A percentile compares a stretch with the other conserved stretches of the same genome.
These are phyloP conservation scores for Avicennia marina DNA, from an alignment of 257 asterid species.

Conservation along the genomic window DNA sequence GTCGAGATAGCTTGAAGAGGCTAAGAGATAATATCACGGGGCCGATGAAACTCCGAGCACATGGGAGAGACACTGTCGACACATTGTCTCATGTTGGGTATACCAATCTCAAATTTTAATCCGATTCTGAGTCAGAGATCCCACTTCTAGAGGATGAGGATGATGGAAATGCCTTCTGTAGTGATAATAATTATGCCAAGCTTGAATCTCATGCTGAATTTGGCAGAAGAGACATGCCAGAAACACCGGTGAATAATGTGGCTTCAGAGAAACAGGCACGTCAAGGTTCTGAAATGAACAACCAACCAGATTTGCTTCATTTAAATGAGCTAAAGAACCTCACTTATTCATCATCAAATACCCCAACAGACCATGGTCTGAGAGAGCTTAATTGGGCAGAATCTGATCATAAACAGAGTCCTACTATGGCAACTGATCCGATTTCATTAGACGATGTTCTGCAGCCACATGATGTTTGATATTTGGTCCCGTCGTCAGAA, in stretches of 20 bases:
- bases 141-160: slow-evolving; percentile 74
- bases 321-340: slow-evolving; percentile 20
- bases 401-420: slow-evolving; percentile 21
- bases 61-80: slow-evolving; percentile 24
- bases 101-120: slow-evolving; percentile 59
- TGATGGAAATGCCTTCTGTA: slow-evolving; percentile 54
- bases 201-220: slow-evolving; percentile 16
- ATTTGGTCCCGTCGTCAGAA: slow-evolving; percentile 14
- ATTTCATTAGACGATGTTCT: slow-evolving; percentile 24
- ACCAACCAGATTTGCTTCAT: slow-evolving; percentile 27
- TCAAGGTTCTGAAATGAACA: slow-evolving; percentile 24
- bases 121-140: slow-evolving; percentile 83
- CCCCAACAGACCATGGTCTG: neutral
- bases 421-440: slow-evolving; percentile 22
- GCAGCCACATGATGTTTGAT: slow-evolving; percentile 9
- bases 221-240: slow-evolving; percentile 13
- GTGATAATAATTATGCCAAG: slow-evolving; percentile 13
- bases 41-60: slow-evolving; percentile 24
- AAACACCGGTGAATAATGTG: slow-evolving; percentile 15
- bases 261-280: slow-evolving; percentile 19
- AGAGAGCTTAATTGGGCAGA: slow-evolving; percentile 37
- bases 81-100: slow-evolving; percentile 63
- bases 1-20: slow-evolving; percentile 64
- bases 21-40: slow-evolving; percentile 57
- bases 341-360: slow-evolving; percentile 10